Evolutionary conservation across 805 yeast genomes (phyloP).

Genomic region (Tetrapisispora pingtungensis): DNA sequence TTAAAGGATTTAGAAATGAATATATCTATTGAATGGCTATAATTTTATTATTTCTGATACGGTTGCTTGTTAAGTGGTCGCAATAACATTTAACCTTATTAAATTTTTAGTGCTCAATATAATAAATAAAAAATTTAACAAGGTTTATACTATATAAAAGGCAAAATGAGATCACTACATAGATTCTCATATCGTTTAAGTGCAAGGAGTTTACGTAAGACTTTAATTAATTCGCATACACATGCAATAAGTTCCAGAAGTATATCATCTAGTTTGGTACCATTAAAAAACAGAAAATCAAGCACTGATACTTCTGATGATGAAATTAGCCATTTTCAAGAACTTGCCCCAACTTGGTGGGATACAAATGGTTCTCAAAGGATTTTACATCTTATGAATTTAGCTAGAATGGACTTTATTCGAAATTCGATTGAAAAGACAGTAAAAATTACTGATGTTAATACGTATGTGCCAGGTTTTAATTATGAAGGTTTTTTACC

Average conservation of each 20-base stretch:
- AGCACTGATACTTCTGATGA: conserved; percentile 29
- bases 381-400: conserved; percentile 88
- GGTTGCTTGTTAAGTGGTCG: too few species aligned
- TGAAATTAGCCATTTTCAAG: conserved; percentile 74
- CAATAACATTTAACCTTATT: too few species aligned
- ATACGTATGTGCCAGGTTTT: conserved; percentile 70
- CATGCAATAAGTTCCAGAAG: background rate
- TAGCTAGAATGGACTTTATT: conserved; percentile 80
- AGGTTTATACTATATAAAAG: too few species aligned
- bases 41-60: too few species aligned
- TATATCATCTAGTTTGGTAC: background rate
- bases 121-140: too few species aligned
- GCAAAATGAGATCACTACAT: too few species aligned
- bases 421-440: conserved; percentile 41
- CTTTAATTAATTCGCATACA: too few species aligned
- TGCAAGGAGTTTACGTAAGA: too few species aligned
- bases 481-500: conserved; percentile 56
- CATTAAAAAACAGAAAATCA: background rate
- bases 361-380: conserved; percentile 88
- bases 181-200: background rate
- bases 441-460: conserved; percentile 23
- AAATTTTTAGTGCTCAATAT: too few species aligned
- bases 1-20: too few species aligned
- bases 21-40: too few species aligned
- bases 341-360: conserved; percentile 97